Evolutionary conservation across 2,329 filamentous ascomycete genomes (phyloP).

Genomic region (Aspergillus terreus): DNA sequence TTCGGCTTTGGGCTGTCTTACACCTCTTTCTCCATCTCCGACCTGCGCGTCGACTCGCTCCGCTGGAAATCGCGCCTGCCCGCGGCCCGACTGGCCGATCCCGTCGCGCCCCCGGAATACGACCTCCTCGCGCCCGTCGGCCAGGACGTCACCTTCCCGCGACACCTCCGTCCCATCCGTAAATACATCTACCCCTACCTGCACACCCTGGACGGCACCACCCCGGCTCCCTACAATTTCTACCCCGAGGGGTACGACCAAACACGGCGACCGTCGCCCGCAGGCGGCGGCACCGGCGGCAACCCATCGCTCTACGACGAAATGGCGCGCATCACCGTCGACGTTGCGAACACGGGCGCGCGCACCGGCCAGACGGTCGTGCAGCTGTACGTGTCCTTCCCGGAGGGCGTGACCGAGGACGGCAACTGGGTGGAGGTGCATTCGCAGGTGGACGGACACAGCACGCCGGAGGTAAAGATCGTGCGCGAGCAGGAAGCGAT

Average conservation of each 20-base stretch:
- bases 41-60: conserved; percentile 46
- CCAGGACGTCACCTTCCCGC: conserved; percentile 58
- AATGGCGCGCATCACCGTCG: conserved; percentile 45
- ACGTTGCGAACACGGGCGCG: conserved; percentile 48
- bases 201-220: conserved; percentile 46
- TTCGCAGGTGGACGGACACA: neutral
- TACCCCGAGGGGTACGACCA: conserved; percentile 57
- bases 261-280: conserved; percentile 52
- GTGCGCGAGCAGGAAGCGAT: conserved; percentile 35
- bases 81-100: conserved; percentile 36
- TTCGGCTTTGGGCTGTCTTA: conserved; percentile 87
- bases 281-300: conserved; percentile 60
- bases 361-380: conserved; percentile 49
- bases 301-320: conserved; percentile 49
- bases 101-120: conserved; percentile 53
- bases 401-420: conserved; percentile 33
- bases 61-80: conserved; percentile 49
- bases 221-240: conserved; percentile 37
- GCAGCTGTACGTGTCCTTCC: conserved; percentile 67
- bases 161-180: conserved; percentile 56
- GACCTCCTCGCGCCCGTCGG: conserved; percentile 53
- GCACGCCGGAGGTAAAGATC: conserved; percentile 7
- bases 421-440: conserved; percentile 11
- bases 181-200: conserved; percentile 76
- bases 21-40: conserved; percentile 64